phyloP scores from a whole-genome alignment of 495 filamentous ascomycete species.

The Xylaria castorea region DNA sequence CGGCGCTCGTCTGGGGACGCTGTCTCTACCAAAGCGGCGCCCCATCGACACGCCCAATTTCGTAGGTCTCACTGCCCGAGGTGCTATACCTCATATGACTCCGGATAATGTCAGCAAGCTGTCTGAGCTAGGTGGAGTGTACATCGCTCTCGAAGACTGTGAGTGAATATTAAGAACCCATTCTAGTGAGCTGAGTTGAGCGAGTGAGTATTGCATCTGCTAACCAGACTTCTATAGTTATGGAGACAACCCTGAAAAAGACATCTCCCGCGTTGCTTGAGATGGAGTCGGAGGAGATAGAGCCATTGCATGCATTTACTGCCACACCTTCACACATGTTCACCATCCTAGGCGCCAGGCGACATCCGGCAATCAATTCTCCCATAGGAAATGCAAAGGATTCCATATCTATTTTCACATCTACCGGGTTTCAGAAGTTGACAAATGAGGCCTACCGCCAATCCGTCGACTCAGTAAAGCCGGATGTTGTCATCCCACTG shows the following conservation, averaged over 20 bases:
- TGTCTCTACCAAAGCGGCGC: conserved; percentile 65
- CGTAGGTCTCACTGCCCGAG: conserved; percentile 79
- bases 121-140: conserved; percentile 70
- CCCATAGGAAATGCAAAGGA: conserved; percentile 75
- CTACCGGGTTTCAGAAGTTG: conserved; percentile 78
- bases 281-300: conserved; percentile 38
- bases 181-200: not conserved
- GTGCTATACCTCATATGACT: conserved; percentile 82
- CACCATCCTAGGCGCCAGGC: conserved; percentile 80
- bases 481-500: conserved; percentile 82
- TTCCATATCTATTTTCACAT: conserved; percentile 79
- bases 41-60: conserved; percentile 81
- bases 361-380: conserved; percentile 75
- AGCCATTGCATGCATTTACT: conserved; percentile 75
- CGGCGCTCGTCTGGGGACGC: conserved; percentile 64
- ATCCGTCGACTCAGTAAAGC: conserved; percentile 65
- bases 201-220: conserved; percentile 14
- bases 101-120: conserved; percentile 79
- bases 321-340: conserved; percentile 57
- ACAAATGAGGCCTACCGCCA: conserved; percentile 70
- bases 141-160: conserved; percentile 94
- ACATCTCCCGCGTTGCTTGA: conserved; percentile 24
- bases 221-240: conserved; percentile 59
- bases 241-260: conserved; percentile 69
- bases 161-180: conserved; percentile 42